Evolutionary conservation across 2,329 filamentous ascomycete genomes (phyloP), one percentile per base, ranked within the genome.

Genomic region (Fusarium sp.): DNA sequence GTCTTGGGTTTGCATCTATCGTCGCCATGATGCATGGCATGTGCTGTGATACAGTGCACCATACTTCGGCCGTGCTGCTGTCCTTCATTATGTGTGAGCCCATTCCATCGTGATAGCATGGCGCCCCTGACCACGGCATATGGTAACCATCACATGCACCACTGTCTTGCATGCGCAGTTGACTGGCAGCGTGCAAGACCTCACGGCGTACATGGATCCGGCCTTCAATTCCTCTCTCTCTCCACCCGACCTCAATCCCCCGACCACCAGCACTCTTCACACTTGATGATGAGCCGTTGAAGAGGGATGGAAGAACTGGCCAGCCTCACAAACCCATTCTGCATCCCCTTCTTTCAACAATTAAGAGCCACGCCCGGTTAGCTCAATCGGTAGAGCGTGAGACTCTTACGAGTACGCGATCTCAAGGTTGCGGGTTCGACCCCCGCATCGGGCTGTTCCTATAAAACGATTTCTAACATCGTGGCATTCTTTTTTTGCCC

Each of bases 371-470:
- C 37, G 42, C 34, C 47, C 34, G 34, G 41, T 54, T 23, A 76
- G 73, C 72, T 77, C 71, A 76, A 76, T 77, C 69, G 72, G 74
- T 89, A 90, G 87, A 90, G 87, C 86, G 87, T 88, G 84, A 88
- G 88, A 89, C 88, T 89, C 87, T 85, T 85, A 85, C 18, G 68
- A 73, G 72, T 70, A 66, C 69, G 51, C 74, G 63, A 49, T 65
- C 84, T 86, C 82, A 84, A 85, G 83, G 83, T 81, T 85, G 83
- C 81, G 82, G 82, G 85, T 87, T 86, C 83, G 83, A 84, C 78
- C 79, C 78, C 78, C 78, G 77, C 78, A 77, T 80, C 76, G 78
- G 78, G 77, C 78, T 80, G 40, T 78, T 78, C 72, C 75, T 78
- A 78, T 77, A 72, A 51, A 47, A 40, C 66, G 59, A 68, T 68